phyloP scores from a whole-genome alignment of 1,284 basidiomycete genomes.

The Neonothopanus nambi region DNA sequence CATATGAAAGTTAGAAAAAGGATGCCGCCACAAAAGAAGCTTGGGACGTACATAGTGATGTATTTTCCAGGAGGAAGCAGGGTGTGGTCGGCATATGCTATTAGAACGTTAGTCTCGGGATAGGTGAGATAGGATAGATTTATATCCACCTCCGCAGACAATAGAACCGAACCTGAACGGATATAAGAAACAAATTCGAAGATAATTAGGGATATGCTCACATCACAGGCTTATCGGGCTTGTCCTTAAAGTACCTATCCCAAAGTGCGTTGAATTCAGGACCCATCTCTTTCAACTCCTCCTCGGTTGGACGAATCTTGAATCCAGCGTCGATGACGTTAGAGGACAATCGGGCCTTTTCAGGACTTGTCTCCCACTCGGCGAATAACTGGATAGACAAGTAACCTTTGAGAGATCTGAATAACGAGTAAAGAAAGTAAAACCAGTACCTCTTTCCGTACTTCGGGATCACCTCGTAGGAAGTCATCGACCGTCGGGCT shows the following conservation, averaged over 20 bases:
- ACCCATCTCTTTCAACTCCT: conserved; percentile 73
- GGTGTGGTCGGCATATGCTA: conserved; percentile 68
- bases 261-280: conserved; percentile 72
- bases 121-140: background rate
- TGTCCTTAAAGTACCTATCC: conserved; percentile 72
- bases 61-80: conserved; percentile 71
- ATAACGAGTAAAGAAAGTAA: conserved; percentile 1
- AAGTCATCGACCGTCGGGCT: conserved; percentile 65
- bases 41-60: conserved; percentile 59
- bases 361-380: conserved; percentile 69
- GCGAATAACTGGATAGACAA: conserved; percentile 45
- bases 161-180: conserved; percentile 59
- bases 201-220: no score
- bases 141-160: conserved; percentile 51
- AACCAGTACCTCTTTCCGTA: conserved; percentile 47
- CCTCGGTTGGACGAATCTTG: conserved; percentile 71
- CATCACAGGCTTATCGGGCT: conserved; percentile 77
- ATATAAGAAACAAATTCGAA: conserved; percentile 2
- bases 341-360: conserved; percentile 67
- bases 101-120: background rate
- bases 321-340: conserved; percentile 75
- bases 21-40: no score
- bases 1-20: conserved; percentile 2
- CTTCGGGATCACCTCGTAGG: conserved; percentile 63
- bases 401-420: background rate